phyloP scores from a whole-genome alignment of 2,329 filamentous ascomycete genomes.

The Clonostachys byssicola region DNA sequence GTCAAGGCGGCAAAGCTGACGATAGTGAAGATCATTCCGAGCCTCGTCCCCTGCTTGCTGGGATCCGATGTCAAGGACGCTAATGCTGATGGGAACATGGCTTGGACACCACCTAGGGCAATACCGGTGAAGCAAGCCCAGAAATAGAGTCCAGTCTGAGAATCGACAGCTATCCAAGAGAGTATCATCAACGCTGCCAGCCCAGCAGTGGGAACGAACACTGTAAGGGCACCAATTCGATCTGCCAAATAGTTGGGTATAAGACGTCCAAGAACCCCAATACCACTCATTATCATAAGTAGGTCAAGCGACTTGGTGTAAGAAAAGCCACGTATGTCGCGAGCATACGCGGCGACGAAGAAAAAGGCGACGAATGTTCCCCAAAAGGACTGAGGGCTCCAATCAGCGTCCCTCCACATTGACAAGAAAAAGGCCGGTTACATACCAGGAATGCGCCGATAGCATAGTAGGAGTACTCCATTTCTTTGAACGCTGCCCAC shows the following conservation, averaged over 20 bases:
- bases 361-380: conserved; percentile 33
- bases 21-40: not conserved
- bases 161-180: conserved; percentile 48
- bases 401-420: not conserved
- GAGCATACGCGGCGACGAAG: conserved; percentile 14
- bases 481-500: conserved; percentile 42
- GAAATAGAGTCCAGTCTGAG: conserved; percentile 4
- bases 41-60: not conserved
- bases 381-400: conserved; percentile 14
- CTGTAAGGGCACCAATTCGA: conserved; percentile 49
- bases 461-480: conserved; percentile 30
- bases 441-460: conserved; percentile 13
- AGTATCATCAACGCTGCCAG: conserved; percentile 38
- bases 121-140: not conserved
- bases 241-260: conserved; percentile 53
- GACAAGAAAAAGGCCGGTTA: not conserved
- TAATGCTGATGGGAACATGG: not conserved
- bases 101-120: not conserved
- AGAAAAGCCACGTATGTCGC: conserved; percentile 35
- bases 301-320: conserved; percentile 50
- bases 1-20: not conserved
- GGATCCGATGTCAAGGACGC: not conserved
- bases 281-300: conserved; percentile 54
- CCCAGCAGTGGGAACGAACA: conserved; percentile 44
- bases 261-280: conserved; percentile 51